A percentile compares a stretch with the other conserved stretches of the same genome.
Evolutionary conservation across 345 rosid genomes (phyloP).

Genomic region (Aquilaria malaccensis): DNA sequence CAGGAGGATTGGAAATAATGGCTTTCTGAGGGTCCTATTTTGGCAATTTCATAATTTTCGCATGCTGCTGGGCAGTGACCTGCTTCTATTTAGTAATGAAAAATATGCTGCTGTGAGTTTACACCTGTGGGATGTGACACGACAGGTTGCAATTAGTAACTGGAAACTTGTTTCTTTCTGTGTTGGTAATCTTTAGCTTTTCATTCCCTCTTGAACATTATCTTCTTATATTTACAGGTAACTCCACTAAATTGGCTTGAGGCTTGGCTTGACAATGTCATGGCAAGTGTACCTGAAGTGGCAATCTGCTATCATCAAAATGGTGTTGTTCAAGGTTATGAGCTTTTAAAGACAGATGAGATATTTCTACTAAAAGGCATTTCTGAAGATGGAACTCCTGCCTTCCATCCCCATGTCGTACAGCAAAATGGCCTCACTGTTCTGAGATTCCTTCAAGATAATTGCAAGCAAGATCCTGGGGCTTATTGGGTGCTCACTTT

Average conservation of each 20-base stretch:
- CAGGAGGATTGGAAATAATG: constrained; percentile 62
- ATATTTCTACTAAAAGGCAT: constrained; percentile 80
- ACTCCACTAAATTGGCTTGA: constrained; percentile 96
- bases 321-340: constrained; percentile 94
- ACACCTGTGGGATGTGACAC: constrained; percentile 80
- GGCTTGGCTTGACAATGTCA: constrained; percentile 97
- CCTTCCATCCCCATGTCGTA: constrained; percentile 91
- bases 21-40: constrained; percentile 69
- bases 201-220: constrained; percentile 3
- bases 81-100: constrained; percentile 93
- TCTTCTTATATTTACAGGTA: constrained; percentile 34
- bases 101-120: constrained; percentile 90
- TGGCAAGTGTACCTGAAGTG: constrained; percentile 97
- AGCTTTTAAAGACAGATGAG: constrained; percentile 92
- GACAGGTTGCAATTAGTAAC: constrained; percentile 47
- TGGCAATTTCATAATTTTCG: constrained; percentile 99
- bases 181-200: constrained; percentile 1
- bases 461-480: constrained; percentile 97
- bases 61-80: constrained; percentile 92
- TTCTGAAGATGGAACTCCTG: constrained; percentile 92
- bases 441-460: constrained; percentile 86
- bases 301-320: constrained; percentile 94
- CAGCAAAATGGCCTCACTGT: constrained; percentile 94
- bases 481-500: constrained; percentile 69
- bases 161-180: constrained; percentile 7